A percentile compares a stretch with the other conserved stretches of the same genome.
Conservation (phyloP, 2,329 filamentous ascomycete species). For the Didymellaceae sp. region DNA sequence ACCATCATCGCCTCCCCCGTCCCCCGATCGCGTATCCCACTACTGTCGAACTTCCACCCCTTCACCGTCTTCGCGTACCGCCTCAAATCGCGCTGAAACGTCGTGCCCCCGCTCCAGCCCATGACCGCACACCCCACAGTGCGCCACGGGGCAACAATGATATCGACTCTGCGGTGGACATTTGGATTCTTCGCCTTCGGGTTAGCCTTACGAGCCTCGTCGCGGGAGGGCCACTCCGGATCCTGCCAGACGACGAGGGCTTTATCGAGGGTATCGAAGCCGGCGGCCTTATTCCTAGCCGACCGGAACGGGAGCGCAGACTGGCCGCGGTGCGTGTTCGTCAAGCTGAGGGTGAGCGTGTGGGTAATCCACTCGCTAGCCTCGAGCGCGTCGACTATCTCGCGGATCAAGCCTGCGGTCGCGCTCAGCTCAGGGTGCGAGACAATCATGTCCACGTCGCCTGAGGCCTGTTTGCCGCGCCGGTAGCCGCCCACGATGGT, state of each 20-base stretch:
- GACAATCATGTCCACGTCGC: slow-evolving; percentile 87
- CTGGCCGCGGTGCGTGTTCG: slow-evolving; percentile 76
- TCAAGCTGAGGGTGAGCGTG: slow-evolving; percentile 73
- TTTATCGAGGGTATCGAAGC: slow-evolving; percentile 91
- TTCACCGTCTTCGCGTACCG: slow-evolving; percentile 76
- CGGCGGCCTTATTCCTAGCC: slow-evolving; percentile 54
- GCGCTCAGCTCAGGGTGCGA: slow-evolving; percentile 74
- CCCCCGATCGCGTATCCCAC: slow-evolving; percentile 73
- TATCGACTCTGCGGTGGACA: slow-evolving; percentile 84
- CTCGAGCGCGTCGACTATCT: slow-evolving; percentile 76
- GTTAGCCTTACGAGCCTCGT: slow-evolving; percentile 43
- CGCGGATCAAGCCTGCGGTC: slow-evolving; percentile 73
- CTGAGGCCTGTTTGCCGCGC: slow-evolving; percentile 73
- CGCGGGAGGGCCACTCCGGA: slow-evolving; percentile 55
- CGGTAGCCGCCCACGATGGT: slow-evolving; percentile 82
- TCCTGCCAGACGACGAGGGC: slow-evolving; percentile 92
- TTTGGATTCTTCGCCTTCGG: slow-evolving; percentile 68
- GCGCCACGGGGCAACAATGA: slow-evolving; percentile 87
- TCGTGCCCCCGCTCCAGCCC: slow-evolving; percentile 88
- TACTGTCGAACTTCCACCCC: slow-evolving; percentile 87
- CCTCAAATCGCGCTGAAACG: slow-evolving; percentile 85
- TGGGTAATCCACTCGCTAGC: slow-evolving; percentile 76
- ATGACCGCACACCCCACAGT: slow-evolving; percentile 87
- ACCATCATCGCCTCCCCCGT: slow-evolving; percentile 77
- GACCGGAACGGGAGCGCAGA: slow-evolving; percentile 62